Conservation (phyloP, 225 moss, liverwort and hornwort species). For the Bryoerythrophyllum caledonicum region DNA sequence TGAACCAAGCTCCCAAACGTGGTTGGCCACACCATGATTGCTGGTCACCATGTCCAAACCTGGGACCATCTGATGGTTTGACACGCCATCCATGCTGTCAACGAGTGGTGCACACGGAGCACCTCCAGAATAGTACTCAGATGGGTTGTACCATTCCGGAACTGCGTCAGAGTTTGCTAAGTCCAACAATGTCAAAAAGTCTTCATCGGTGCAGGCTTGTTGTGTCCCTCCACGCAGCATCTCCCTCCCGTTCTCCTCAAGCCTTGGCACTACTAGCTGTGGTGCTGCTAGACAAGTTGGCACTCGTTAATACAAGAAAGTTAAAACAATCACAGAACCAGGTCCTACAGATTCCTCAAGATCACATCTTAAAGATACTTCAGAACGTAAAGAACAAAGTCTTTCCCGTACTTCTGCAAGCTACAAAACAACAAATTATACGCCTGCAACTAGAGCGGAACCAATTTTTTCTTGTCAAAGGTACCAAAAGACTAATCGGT, state of each 20-base stretch:
- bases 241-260: slow-evolving; percentile 35
- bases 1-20: slow-evolving; percentile 54
- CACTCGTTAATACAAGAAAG: slow-evolving; percentile 3
- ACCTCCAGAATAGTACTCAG: slow-evolving; percentile 49
- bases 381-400: neutral
- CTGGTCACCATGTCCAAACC: slow-evolving; percentile 45
- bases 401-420: neutral
- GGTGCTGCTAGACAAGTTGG: slow-evolving; percentile 35
- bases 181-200: slow-evolving; percentile 60
- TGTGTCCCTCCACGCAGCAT: slow-evolving; percentile 39
- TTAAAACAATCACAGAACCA: neutral
- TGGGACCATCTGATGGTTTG: slow-evolving; percentile 30
- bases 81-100: slow-evolving; percentile 42
- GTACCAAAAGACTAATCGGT: neutral
- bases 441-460: neutral
- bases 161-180: slow-evolving; percentile 52
- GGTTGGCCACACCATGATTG: slow-evolving; percentile 36
- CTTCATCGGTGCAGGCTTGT: slow-evolving; percentile 55
- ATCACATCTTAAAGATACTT: neutral
- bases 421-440: neutral
- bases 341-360: neutral
- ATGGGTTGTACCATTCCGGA: slow-evolving; percentile 54
- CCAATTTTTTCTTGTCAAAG: neutral
- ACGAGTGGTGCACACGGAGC: slow-evolving; percentile 35
- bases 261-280: slow-evolving; percentile 38